Conservation (phyloP, 116 monocot species). For the Trichopus zeylanicus region DNA sequence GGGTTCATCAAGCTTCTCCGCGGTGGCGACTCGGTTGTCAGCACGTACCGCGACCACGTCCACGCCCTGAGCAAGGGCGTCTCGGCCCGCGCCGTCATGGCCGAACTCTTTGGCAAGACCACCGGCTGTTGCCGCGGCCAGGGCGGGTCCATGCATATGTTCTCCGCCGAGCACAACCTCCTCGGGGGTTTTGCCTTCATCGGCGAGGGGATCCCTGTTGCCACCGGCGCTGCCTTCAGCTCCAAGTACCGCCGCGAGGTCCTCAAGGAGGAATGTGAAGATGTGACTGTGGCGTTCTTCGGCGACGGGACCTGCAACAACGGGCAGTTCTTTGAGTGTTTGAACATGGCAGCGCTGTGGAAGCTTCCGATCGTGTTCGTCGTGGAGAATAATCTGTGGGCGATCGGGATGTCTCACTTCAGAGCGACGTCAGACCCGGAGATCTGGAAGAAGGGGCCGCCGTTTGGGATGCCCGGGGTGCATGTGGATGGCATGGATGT, state of each 20-base stretch:
- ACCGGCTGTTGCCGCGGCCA: conserved; percentile 98
- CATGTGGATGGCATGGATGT: conserved; percentile 97
- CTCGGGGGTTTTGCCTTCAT: conserved; percentile 93
- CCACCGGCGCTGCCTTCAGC: conserved; percentile 80
- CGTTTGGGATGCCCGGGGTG: conserved; percentile 86
- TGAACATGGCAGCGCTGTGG: conserved; percentile 92
- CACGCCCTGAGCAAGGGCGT: conserved; percentile 88
- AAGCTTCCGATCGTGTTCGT: conserved; percentile 96
- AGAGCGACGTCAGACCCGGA: conserved; percentile 87
- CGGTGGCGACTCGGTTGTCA: conserved; percentile 48
- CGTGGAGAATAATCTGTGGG: conserved; percentile 96
- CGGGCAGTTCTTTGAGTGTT: conserved; percentile 91
- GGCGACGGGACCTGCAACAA: conserved; percentile 95
- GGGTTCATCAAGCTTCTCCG: conserved; percentile 67
- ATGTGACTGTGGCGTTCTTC: conserved; percentile 77
- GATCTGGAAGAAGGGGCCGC: conserved; percentile 90
- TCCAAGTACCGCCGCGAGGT: conserved; percentile 81
- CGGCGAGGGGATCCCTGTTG: conserved; percentile 91
- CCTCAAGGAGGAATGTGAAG: conserved; percentile 35
- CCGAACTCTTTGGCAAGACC: conserved; percentile 83
- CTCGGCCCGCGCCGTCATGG: conserved; percentile 62
- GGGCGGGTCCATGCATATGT: conserved; percentile 99
- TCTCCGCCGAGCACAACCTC: conserved; percentile 61
- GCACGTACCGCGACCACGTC: conserved; percentile 85
- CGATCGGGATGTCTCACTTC: conserved; percentile 88